phyloP scores from a whole-genome alignment of 805 yeast species.

The Wickerhamomyces strasburgensis region DNA sequence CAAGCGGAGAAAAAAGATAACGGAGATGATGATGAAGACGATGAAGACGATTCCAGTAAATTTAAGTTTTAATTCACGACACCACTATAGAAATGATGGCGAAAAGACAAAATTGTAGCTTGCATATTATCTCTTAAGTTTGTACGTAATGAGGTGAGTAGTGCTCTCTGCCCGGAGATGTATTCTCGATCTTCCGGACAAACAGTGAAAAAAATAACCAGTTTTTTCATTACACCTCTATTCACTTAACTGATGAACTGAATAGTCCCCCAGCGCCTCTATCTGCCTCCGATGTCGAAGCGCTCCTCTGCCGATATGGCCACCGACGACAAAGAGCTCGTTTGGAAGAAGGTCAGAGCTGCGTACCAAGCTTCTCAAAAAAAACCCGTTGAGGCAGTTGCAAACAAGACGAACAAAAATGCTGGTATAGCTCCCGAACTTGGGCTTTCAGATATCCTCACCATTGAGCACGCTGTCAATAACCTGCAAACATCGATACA shows the following conservation, averaged over 20 bases:
- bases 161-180: too few species aligned
- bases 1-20: conserved; percentile 1
- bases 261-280: too few species aligned
- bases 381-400: not conserved
- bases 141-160: too few species aligned
- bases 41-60: conserved; percentile 20
- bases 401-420: not conserved
- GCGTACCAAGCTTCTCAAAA: not conserved
- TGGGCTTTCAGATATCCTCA: conserved; percentile 24
- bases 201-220: too few species aligned
- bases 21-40: conserved; percentile 19
- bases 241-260: too few species aligned
- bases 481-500: conserved; percentile 48
- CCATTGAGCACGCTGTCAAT: conserved; percentile 48
- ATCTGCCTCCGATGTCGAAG: conserved; percentile 3
- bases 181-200: too few species aligned
- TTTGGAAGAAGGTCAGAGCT: conserved; percentile 7
- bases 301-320: not conserved
- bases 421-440: not conserved
- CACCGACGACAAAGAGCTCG: conserved; percentile 1
- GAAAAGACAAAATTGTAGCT: too few species aligned
- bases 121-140: too few species aligned
- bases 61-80: conserved; percentile 23
- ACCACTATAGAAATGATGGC: not conserved
- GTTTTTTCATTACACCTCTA: too few species aligned